Conservation (phyloP, 73 alveolate genomes). For the Stentor roeselii region DNA sequence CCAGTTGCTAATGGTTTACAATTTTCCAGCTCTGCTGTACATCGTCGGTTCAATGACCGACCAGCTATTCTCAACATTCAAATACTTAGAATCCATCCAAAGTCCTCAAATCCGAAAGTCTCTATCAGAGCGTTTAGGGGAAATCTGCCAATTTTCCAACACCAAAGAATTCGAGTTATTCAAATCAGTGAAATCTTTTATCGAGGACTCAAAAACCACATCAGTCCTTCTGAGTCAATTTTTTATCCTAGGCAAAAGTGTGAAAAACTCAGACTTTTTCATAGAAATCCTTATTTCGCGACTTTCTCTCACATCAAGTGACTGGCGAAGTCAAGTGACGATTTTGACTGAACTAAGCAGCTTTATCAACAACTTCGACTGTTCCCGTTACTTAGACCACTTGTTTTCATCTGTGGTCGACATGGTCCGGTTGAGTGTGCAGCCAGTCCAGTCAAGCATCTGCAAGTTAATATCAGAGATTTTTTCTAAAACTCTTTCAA, state of each 20-base stretch:
- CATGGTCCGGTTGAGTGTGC: no score
- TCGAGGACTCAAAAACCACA: not conserved
- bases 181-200: not conserved
- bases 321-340: not conserved
- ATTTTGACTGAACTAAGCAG: not conserved
- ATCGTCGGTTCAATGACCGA: not conserved
- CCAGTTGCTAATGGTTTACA: not conserved
- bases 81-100: not conserved
- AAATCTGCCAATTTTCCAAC: not conserved
- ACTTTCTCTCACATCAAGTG: not conserved
- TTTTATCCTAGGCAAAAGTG: not conserved
- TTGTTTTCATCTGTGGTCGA: not conserved
- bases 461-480: not conserved
- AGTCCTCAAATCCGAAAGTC: not conserved
- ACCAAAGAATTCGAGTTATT: not conserved
- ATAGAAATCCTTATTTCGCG: not conserved
- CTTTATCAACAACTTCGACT: not conserved
- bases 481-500: not conserved
- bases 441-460: not conserved
- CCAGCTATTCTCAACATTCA: not conserved
- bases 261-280: not conserved
- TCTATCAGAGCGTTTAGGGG: not conserved
- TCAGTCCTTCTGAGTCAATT: not conserved
- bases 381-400: not conserved
- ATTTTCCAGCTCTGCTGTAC: not conserved